phyloP scores from a whole-genome alignment of 768 basidiomycete species.

The Jaapia argillacea region DNA sequence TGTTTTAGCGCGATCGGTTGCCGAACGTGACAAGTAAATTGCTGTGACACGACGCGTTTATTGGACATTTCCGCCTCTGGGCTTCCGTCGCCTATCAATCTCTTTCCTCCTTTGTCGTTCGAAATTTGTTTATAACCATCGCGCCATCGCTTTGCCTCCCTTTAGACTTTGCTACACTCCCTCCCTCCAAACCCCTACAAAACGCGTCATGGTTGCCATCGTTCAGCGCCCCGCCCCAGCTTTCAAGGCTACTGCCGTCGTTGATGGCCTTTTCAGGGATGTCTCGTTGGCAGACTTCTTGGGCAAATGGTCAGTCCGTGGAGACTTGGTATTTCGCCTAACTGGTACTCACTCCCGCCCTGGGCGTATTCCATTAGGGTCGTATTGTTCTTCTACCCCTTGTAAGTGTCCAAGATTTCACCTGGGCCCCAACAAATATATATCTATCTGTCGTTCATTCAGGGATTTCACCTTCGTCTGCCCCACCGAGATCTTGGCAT shows the following conservation, averaged over 20 bases:
- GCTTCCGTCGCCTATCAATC: no score
- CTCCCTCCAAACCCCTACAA: no score
- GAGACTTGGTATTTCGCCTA: not conserved
- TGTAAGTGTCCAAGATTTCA: conserved; percentile 40
- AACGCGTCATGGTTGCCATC: conserved; percentile 31
- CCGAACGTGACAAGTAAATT: no score
- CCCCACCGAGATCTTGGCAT: conserved; percentile 94
- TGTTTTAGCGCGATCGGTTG: no score
- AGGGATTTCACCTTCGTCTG: conserved; percentile 89
- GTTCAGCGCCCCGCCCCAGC: conserved; percentile 81
- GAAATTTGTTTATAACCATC: no score
- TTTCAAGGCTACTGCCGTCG: conserved; percentile 69
- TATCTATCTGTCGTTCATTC: not conserved
- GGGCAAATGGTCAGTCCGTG: conserved; percentile 64
- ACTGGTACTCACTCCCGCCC: not conserved
- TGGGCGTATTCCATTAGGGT: conserved; percentile 42
- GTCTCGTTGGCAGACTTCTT: conserved; percentile 62
- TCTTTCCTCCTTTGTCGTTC: no score
- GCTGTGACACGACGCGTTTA: no score
- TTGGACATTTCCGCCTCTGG: no score
- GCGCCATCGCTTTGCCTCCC: no score
- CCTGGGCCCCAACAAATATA: not conserved
- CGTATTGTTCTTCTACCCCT: conserved; percentile 89
- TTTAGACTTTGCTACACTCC: no score
- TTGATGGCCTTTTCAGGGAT: conserved; percentile 70